phyloP scores from a whole-genome alignment of 805 yeast species.

The Candida xiaguanensis region DNA sequence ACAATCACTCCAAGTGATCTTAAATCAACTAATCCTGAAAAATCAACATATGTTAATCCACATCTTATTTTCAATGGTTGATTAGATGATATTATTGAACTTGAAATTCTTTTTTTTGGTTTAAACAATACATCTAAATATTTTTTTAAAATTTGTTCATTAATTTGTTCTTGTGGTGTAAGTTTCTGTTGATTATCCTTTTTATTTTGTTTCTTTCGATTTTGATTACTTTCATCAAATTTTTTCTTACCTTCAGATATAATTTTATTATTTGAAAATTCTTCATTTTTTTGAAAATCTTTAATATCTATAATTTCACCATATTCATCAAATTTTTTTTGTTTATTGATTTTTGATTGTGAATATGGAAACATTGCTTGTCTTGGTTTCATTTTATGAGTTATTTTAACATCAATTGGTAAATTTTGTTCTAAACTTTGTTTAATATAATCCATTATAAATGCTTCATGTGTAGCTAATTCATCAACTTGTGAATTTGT shows the following conservation, averaged over 20 bases:
- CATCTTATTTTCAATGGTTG: constrained; percentile 55
- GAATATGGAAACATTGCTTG: constrained; percentile 71
- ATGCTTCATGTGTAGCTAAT: constrained; percentile 38
- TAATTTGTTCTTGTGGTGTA: constrained; percentile 42
- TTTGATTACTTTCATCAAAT: constrained; percentile 26
- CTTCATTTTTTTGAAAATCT: constrained; percentile 58
- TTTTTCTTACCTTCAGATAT: constrained; percentile 36
- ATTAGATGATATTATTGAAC: constrained; percentile 16
- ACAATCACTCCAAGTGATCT: constrained; percentile 77
- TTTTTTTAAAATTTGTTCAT: constrained; percentile 36
- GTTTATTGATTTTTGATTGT: constrained; percentile 31
- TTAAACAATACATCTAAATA: constrained; percentile 46
- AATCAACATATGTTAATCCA: constrained; percentile 70
- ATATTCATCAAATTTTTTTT: constrained; percentile 75
- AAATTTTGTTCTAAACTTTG: constrained; percentile 37
- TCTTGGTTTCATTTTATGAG: constrained; percentile 43
- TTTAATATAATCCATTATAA: constrained; percentile 35
- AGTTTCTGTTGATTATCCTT: constrained; percentile 22
- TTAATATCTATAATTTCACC: constrained; percentile 72
- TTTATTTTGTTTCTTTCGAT: constrained; percentile 14
- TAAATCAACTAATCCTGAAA: constrained; percentile 79
- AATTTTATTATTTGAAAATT: constrained; percentile 33
- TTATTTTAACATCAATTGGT: constrained; percentile 53
- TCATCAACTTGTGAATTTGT: constrained; percentile 20
- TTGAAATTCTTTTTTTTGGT: constrained; percentile 46